Percentiles rank a stretch among this genome's conserved stretches.
Evolutionary conservation across 768 basidiomycete genomes (phyloP).

Genomic region (Cystoderma amianthinum): DNA sequence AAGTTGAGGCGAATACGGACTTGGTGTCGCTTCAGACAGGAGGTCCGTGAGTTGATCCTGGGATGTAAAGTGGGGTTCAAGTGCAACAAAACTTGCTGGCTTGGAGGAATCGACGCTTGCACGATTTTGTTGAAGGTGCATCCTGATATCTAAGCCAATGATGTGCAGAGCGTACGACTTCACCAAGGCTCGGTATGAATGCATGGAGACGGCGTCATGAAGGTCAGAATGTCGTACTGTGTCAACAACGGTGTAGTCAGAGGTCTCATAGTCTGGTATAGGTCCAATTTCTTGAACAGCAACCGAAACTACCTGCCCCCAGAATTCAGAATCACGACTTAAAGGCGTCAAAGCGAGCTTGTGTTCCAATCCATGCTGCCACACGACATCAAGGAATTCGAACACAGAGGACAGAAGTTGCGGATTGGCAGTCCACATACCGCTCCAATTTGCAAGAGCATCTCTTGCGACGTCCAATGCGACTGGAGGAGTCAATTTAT

Average conservation of each 20-base stretch:
- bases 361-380: constrained; percentile 79
- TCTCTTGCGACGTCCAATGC: constrained; percentile 65
- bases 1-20: constrained; percentile 64
- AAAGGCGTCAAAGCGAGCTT: constrained; percentile 47
- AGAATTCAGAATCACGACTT: constrained; percentile 55
- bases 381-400: constrained; percentile 68
- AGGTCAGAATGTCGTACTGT: constrained; percentile 44
- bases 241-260: constrained; percentile 38
- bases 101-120: constrained; percentile 23
- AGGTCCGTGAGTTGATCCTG: constrained; percentile 63
- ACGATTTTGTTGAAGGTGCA: constrained; percentile 38
- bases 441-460: constrained; percentile 63
- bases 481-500: constrained; percentile 37
- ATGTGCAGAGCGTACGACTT: constrained; percentile 76
- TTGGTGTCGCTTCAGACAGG: constrained; percentile 61
- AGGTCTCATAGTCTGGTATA: constrained; percentile 58
- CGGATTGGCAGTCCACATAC: constrained; percentile 73
- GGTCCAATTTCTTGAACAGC: constrained; percentile 68
- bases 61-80: constrained; percentile 50
- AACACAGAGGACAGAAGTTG: constrained; percentile 68
- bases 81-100: constrained; percentile 52
- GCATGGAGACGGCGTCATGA: constrained; percentile 53
- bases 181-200: constrained; percentile 62
- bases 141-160: constrained; percentile 66
- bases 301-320: constrained; percentile 61